Conservation (phyloP, 305 asterid genomes). For the Fraxinus paxiana region DNA sequence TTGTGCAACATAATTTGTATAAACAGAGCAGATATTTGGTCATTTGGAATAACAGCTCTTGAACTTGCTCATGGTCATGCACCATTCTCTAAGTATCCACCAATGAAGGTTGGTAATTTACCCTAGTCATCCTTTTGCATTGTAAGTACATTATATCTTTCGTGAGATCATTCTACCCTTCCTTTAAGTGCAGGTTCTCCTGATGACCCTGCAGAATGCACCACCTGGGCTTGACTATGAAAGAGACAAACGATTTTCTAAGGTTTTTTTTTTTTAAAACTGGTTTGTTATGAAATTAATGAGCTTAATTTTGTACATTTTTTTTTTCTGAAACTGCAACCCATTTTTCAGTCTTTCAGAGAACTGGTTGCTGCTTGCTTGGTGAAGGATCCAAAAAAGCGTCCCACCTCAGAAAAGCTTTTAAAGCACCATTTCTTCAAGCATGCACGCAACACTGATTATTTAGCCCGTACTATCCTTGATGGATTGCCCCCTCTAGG, state of each 20-base stretch:
- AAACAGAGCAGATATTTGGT: constrained; percentile 98
- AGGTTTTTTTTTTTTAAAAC: constrained; percentile 40
- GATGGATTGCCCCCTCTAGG: constrained; percentile 79
- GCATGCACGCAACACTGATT: constrained; percentile 64
- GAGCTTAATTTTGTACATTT: constrained; percentile 27
- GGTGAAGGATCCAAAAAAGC: constrained; percentile 97
- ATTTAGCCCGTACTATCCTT: constrained; percentile 61
- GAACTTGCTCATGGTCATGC: constrained; percentile 99
- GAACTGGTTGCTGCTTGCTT: constrained; percentile 94
- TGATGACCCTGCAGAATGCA: constrained; percentile 96
- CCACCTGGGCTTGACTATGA: constrained; percentile 98
- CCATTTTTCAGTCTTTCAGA: constrained; percentile 63
- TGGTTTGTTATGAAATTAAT: neutral
- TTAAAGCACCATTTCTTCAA: constrained; percentile 86
- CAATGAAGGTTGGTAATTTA: constrained; percentile 72
- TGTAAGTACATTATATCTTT: constrained; percentile 10
- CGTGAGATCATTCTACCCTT: constrained; percentile 25
- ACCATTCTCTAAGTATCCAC: constrained; percentile 97
- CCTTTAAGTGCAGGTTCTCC: constrained; percentile 66
- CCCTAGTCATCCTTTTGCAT: neutral
- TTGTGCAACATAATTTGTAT: constrained; percentile 28
- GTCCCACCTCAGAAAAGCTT: constrained; percentile 88
- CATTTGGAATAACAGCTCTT: constrained; percentile 96
- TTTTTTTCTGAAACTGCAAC: constrained; percentile 21
- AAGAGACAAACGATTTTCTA: constrained; percentile 88